Conservation (phyloP, 2,329 filamentous ascomycete genomes). For the Ophiostoma sp. region DNA sequence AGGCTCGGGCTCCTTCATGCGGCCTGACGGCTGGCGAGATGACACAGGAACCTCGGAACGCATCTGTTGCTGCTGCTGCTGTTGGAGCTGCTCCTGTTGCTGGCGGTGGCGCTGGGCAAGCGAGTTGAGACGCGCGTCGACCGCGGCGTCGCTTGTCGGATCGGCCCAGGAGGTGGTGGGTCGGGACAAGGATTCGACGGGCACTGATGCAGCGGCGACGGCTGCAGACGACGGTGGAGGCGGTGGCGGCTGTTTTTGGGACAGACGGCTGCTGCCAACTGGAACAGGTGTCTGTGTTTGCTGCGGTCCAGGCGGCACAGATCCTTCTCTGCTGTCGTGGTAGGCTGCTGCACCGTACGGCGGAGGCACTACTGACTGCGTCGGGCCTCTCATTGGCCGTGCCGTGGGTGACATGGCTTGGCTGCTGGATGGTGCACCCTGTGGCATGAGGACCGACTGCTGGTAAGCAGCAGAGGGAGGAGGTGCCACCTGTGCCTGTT, state of each 20-base stretch:
- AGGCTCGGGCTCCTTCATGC: constrained; percentile 9
- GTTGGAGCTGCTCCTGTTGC: constrained; percentile 8
- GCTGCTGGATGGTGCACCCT: constrained; percentile 33
- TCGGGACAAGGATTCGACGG: constrained; percentile 20
- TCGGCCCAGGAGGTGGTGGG: constrained; percentile 27
- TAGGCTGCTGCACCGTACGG: constrained; percentile 26
- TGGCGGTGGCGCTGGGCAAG: constrained; percentile 37
- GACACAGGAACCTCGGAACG: background rate
- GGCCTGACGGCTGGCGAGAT: constrained; percentile 17
- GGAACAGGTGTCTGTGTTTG: background rate
- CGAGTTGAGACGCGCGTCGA: constrained; percentile 37
- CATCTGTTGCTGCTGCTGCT: constrained; percentile 8
- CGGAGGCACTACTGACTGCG: constrained; percentile 13
- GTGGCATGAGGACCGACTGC: constrained; percentile 32
- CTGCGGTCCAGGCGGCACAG: constrained; percentile 13
- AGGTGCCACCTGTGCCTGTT: constrained; percentile 21
- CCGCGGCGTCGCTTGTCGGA: constrained; percentile 24
- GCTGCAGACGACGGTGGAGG: constrained; percentile 33
- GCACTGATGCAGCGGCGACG: constrained; percentile 20
- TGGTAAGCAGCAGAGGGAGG: constrained; percentile 27
- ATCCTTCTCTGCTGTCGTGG: constrained; percentile 23
- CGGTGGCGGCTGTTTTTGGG: constrained; percentile 39
- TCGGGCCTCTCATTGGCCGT: constrained; percentile 32
- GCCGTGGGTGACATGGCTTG: constrained; percentile 51
- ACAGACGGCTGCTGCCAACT: constrained; percentile 35